Evolutionary conservation across 495 filamentous ascomycete genomes (phyloP).

Genomic region (Aspergillus mulundensis): DNA sequence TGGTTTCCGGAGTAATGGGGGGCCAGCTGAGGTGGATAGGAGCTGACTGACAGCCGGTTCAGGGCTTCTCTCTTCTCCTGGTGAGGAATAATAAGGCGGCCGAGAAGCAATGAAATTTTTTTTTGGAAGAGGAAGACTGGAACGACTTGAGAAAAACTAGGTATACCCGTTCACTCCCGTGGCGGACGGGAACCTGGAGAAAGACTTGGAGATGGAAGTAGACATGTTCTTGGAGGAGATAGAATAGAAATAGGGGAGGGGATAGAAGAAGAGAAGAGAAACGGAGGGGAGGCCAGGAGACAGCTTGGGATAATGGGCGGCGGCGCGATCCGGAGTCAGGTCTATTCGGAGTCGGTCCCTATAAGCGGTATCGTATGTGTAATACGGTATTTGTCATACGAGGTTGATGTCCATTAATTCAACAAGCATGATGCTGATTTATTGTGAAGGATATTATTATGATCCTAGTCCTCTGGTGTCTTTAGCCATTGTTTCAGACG

Average conservation of each 20-base stretch:
- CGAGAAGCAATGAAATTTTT: constrained; percentile 29
- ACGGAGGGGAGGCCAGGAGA: constrained; percentile 17
- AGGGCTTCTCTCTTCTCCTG: constrained; percentile 14
- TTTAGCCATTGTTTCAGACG: too few species aligned
- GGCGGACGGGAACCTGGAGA: constrained; percentile 34
- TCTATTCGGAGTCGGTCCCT: too few species aligned
- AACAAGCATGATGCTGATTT: too few species aligned
- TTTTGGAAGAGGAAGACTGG: constrained; percentile 21
- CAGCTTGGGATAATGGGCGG: constrained; percentile 23
- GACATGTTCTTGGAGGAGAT: constrained; percentile 35
- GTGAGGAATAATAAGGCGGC: constrained; percentile 20
- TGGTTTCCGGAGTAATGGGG: constrained; percentile 6
- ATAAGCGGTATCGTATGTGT: too few species aligned
- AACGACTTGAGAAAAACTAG: constrained; percentile 25
- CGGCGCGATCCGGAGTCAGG: constrained; percentile 19
- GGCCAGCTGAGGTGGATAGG: constrained; percentile 17
- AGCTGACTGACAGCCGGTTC: constrained; percentile 17
- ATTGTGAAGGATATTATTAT: too few species aligned
- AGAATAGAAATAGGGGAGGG: constrained; percentile 27
- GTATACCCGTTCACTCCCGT: constrained; percentile 46
- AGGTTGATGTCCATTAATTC: too few species aligned
- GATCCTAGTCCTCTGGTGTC: too few species aligned
- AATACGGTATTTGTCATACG: too few species aligned
- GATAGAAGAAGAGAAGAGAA: constrained; percentile 22
- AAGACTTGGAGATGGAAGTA: constrained; percentile 28